Evolutionary conservation across 2,329 filamentous ascomycete species (phyloP), one percentile per base, ranked within the genome.

Genomic region (Penicillium sp.): DNA sequence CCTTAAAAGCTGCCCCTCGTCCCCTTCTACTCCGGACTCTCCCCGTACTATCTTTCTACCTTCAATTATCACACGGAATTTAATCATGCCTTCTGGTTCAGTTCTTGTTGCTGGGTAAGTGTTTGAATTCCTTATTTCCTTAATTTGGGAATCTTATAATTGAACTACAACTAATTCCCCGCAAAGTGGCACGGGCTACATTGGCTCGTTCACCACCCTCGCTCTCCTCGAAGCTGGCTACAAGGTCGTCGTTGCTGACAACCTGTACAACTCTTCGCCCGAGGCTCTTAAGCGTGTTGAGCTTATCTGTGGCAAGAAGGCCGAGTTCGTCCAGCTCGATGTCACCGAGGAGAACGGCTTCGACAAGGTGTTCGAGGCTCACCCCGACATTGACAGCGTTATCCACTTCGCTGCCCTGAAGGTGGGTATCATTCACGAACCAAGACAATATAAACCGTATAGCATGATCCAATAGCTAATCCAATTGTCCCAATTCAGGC

Each of bases 391-490:
- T 71, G 92, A 97, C 83, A 96, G 90, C 73, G 94, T 97, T 64
- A 97, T 99, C 69, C 94, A 99, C 82, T 99, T 99, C 73, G 95
- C 94, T 62, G 94, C 94, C 24, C 84, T 99, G 66, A 99, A 99
- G 89, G 90, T 89, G 77, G 13, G 53, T 43, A 55, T 35, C 16
- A n/a, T 7, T 7, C 10, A 40, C 13, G 20, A 32, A 65, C 62
- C 4, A 26, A 38, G 2, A 18, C 11, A 26, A 16, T 2, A 34
- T n/a, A 37, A 24, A 32, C 7, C 5, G 1, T 29, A 13, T 31
- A 5, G 3, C 13, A 13, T 5, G 2, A n/a, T 22, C 7, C 38
- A 35, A 13, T 14, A 8, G 22, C 38, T 35, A 43, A 43, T 10
- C 3, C 29, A 46, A 54, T 64, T 55, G 7, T 13, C 16, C 20